Percentiles rank a stretch among this genome's conserved stretches.
Evolutionary conservation across 2,329 filamentous ascomycete genomes (phyloP).

Genomic region (Fusarium sororula): DNA sequence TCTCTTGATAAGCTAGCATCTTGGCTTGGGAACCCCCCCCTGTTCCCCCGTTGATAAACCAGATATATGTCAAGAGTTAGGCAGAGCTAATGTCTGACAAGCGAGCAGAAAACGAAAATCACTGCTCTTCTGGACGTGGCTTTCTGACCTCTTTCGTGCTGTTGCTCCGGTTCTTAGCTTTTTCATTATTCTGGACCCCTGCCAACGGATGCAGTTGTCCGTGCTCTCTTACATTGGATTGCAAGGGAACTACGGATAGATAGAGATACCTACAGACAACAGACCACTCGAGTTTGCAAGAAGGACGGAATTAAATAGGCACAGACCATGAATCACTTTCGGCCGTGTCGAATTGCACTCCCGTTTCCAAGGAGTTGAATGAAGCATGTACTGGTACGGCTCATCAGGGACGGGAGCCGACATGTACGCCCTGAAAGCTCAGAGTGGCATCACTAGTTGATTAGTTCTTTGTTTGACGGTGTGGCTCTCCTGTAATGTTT

Average conservation of each 20-base stretch:
- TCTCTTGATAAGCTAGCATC: conserved; percentile 8
- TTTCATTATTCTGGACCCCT: conserved; percentile 21
- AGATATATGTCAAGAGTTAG: conserved; percentile 4
- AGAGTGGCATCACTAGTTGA: conserved; percentile 26
- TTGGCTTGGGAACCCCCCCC: conserved; percentile 5
- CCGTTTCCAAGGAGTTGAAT: conserved; percentile 10
- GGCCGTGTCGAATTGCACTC: conserved; percentile 3
- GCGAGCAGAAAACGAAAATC: conserved; percentile 15
- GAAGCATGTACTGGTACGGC: background rate
- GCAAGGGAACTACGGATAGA: conserved; percentile 15
- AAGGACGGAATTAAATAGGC: conserved; percentile 28
- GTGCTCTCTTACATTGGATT: conserved; percentile 26
- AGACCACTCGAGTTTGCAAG: conserved; percentile 10
- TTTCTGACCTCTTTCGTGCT: conserved; percentile 20
- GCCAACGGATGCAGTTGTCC: conserved; percentile 25
- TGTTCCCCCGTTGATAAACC: conserved; percentile 12
- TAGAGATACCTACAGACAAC: conserved; percentile 7
- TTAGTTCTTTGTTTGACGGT: conserved; percentile 12
- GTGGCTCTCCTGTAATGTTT: conserved; percentile 15
- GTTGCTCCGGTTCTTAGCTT: conserved; percentile 6
- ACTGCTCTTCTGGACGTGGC: conserved; percentile 28
- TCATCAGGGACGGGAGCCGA: background rate
- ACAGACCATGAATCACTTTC: conserved; percentile 26
- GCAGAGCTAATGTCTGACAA: conserved; percentile 2
- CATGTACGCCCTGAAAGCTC: conserved; percentile 15